phyloP scores from a whole-genome alignment of 495 filamentous ascomycete genomes.

The Trichocladium uniseriatum region DNA sequence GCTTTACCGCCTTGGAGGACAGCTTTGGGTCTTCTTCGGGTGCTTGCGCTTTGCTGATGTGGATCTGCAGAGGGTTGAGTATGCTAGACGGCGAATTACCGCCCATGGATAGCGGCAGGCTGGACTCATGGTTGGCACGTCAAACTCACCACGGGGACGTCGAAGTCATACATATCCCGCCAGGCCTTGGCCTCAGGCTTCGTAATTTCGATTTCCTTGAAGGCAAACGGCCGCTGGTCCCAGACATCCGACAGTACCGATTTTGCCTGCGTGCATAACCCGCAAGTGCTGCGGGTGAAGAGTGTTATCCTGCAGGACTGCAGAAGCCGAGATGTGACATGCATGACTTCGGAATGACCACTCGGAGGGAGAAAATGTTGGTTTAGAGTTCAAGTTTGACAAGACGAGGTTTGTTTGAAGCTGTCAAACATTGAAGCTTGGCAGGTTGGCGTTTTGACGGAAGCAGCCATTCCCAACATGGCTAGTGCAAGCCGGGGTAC shows the following conservation, averaged over 20 bases:
- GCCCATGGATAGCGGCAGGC: too few relatives aligned
- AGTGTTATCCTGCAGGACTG: conserved; percentile 64
- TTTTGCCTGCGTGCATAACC: conserved; percentile 70
- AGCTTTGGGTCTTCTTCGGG: conserved; percentile 41
- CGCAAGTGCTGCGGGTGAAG: conserved; percentile 73
- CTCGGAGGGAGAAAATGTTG: too few relatives aligned
- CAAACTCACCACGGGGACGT: conserved; percentile 65
- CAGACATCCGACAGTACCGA: conserved; percentile 59
- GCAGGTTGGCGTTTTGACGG: neutral
- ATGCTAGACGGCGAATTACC: too few relatives aligned
- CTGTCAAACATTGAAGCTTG: neutral
- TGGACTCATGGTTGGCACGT: neutral
- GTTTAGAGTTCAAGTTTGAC: neutral
- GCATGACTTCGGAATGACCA: conserved; percentile 23
- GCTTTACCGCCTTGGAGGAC: conserved; percentile 54
- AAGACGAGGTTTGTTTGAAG: neutral
- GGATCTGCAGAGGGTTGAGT: conserved; percentile 44
- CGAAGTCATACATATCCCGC: conserved; percentile 81
- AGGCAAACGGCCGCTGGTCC: conserved; percentile 60
- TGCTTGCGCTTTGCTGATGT: conserved; percentile 45
- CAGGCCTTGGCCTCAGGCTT: conserved; percentile 52
- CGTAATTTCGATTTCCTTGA: conserved; percentile 74
- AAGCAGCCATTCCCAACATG: neutral
- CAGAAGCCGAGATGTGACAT: conserved; percentile 32
- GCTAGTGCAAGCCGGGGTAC: neutral